These are phyloP conservation scores for Aureobasidium zeae DNA, from an alignment of 2,329 filamentous ascomycete species.

Conservation along the genomic window DNA sequence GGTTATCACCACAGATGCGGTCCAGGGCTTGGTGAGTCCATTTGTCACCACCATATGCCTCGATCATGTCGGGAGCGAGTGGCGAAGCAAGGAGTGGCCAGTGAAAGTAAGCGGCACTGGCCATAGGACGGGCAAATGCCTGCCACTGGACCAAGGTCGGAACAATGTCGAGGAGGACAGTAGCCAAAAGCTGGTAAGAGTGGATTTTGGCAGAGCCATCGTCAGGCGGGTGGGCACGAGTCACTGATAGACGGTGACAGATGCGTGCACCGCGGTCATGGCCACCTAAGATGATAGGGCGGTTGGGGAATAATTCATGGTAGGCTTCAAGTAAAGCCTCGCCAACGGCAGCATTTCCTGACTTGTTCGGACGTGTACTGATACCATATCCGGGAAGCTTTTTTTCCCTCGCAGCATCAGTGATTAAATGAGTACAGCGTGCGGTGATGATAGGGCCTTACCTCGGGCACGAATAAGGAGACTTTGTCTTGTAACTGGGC, in stretches of 20 bases:
- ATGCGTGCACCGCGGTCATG: constrained; percentile 45
- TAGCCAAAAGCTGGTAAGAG: constrained; percentile 31
- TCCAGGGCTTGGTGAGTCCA: constrained; percentile 32
- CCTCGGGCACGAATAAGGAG: constrained; percentile 39
- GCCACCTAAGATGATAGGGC: constrained; percentile 37
- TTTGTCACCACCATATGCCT: constrained; percentile 33
- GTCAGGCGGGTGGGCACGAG: constrained; percentile 24
- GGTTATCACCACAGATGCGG: constrained; percentile 23
- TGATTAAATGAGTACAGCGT: neutral
- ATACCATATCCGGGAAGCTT: constrained; percentile 41
- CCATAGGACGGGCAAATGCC: constrained; percentile 31
- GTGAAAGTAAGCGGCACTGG: constrained; percentile 38
- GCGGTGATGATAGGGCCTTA: neutral
- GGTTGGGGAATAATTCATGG: constrained; percentile 26
- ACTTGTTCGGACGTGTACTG: constrained; percentile 27
- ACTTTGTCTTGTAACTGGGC: constrained; percentile 31
- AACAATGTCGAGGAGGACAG: constrained; percentile 42
- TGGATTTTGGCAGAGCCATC: constrained; percentile 6
- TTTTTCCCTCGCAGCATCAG: constrained; percentile 3
- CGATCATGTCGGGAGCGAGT: constrained; percentile 36
- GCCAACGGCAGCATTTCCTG: constrained; percentile 32
- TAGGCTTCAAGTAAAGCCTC: constrained; percentile 36
- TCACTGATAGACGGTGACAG: constrained; percentile 41
- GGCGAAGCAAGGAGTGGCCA: constrained; percentile 45
- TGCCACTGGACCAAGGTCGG: constrained; percentile 41